Conservation (phyloP, 345 rosid species). For the Bruguiera parviflora region DNA sequence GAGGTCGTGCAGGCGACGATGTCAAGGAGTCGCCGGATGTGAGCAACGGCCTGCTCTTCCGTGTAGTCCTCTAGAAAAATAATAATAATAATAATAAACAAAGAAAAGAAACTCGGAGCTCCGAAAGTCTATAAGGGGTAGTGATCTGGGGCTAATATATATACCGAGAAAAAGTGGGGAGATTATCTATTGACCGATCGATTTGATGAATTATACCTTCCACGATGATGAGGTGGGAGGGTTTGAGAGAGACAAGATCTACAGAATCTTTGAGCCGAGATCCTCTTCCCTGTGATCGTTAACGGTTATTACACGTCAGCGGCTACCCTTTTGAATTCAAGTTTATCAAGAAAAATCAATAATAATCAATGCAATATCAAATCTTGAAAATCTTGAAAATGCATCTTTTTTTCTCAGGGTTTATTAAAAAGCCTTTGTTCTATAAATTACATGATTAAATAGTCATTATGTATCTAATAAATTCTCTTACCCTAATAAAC, state of each 20-base stretch:
- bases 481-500: too few relatives aligned
- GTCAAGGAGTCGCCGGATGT: conserved; percentile 35
- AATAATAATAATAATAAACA: background rate
- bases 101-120: background rate
- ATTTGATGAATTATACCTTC: conserved; percentile 7
- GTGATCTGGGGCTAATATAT: background rate
- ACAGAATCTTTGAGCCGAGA: conserved; percentile 70
- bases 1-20: conserved; percentile 34
- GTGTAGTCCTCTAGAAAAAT: conserved; percentile 27
- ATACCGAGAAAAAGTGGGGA: background rate
- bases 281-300: conserved; percentile 61
- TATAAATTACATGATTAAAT: too few relatives aligned
- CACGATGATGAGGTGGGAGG: conserved; percentile 68
- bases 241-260: conserved; percentile 80
- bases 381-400: too few relatives aligned
- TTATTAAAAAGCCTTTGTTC: too few relatives aligned
- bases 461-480: too few relatives aligned
- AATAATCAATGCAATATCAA: too few relatives aligned
- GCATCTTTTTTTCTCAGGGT: too few relatives aligned
- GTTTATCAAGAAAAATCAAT: background rate
- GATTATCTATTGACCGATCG: conserved; percentile 18
- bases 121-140: background rate
- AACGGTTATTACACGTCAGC: background rate
- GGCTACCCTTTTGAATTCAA: background rate
- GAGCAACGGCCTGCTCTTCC: conserved; percentile 21